These are phyloP conservation scores for Bolboschoenoplectus hybrid DNA, from an alignment of 202 grass and related monocot species.

Conservation along the genomic window DNA sequence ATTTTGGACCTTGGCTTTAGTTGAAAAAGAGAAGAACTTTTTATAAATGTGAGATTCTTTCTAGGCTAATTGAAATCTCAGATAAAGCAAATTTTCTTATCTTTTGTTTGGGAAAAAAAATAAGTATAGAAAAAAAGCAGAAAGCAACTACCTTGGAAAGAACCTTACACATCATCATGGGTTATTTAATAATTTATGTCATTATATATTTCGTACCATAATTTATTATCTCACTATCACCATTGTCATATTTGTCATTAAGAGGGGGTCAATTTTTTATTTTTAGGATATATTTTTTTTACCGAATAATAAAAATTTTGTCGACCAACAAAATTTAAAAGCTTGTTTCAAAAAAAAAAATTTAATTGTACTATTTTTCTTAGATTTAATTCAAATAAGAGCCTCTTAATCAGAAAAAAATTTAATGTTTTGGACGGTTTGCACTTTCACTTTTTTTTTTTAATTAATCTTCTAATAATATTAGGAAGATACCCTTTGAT, in stretches of 20 bases:
- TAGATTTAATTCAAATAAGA: neutral
- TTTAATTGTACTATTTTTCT: neutral
- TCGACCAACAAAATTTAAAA: neutral
- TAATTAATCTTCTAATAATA: no score
- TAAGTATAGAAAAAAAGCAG: neutral
- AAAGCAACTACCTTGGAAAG: slow-evolving; percentile 27
- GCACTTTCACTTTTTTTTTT: no score
- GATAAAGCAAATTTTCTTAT: neutral
- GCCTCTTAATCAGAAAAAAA: neutral
- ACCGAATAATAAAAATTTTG: no score
- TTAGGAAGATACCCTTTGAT: no score
- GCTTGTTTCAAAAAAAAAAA: neutral
- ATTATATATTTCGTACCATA: neutral
- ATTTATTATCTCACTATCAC: no score
- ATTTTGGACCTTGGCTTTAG: neutral
- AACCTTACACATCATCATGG: neutral
- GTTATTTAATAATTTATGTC: neutral
- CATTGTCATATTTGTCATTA: no score
- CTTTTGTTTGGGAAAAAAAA: neutral
- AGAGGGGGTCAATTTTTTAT: no score
- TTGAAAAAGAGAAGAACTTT: neutral
- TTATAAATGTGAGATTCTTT: neutral
- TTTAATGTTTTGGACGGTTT: no score
- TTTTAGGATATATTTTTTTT: no score
- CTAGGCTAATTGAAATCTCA: neutral